Conservation (phyloP, 2,329 filamentous ascomycete genomes). For the Hirsutella rhossiliensis region DNA sequence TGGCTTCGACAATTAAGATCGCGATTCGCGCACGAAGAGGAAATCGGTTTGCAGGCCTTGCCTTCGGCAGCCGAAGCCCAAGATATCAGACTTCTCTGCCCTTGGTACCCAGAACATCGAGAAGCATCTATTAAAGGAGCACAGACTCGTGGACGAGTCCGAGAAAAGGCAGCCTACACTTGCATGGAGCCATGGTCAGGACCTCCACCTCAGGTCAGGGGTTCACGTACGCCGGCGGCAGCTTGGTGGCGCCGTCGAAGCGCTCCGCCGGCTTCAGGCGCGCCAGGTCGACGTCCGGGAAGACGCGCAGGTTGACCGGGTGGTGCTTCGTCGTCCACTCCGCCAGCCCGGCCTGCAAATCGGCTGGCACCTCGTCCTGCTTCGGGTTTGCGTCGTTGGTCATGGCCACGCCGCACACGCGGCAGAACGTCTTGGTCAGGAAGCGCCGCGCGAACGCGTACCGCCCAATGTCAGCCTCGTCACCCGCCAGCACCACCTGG, state of each 20-base stretch:
- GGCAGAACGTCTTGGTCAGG: slow-evolving; percentile 33
- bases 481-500: slow-evolving; percentile 27
- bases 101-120: slow-evolving; percentile 2
- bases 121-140: slow-evolving; percentile 2
- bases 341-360: slow-evolving; percentile 5
- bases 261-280: slow-evolving; percentile 8
- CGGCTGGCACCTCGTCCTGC: not conserved
- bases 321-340: slow-evolving; percentile 6
- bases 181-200: too few species aligned
- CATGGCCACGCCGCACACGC: slow-evolving; percentile 32
- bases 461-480: slow-evolving; percentile 21
- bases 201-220: too few species aligned
- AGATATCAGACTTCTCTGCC: not conserved
- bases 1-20: not conserved
- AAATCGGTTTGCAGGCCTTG: slow-evolving; percentile 1
- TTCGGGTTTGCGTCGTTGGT: slow-evolving; percentile 15
- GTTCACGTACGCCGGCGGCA: slow-evolving; percentile 9
- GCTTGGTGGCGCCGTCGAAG: slow-evolving; percentile 14
- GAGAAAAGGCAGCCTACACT: slow-evolving; percentile 1
- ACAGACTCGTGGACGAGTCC: not conserved
- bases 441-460: slow-evolving; percentile 23
- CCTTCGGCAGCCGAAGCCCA: slow-evolving; percentile 1
- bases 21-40: not conserved
- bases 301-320: slow-evolving; percentile 26
- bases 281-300: slow-evolving; percentile 25